Evolutionary conservation across 2,329 filamentous ascomycete species (phyloP).

Genomic region (Diaporthe capsici): DNA sequence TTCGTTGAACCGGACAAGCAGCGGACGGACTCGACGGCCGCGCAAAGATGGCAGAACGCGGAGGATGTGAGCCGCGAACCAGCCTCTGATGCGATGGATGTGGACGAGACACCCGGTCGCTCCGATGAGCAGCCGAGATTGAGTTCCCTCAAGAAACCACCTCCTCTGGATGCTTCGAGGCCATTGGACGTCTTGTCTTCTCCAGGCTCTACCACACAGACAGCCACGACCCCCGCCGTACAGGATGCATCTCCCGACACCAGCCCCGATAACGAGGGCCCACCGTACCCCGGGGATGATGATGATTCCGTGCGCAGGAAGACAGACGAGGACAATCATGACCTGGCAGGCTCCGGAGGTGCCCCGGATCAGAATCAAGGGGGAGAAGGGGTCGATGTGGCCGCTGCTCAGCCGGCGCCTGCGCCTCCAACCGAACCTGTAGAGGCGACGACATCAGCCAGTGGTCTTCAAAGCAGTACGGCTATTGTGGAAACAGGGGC

Average conservation of each 20-base stretch:
- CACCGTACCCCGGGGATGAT: slow-evolving; percentile 65
- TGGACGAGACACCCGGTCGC: slow-evolving; percentile 47
- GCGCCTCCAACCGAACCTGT: slow-evolving; percentile 62
- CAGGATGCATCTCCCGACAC: slow-evolving; percentile 80
- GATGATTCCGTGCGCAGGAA: slow-evolving; percentile 60
- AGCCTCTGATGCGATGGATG: slow-evolving; percentile 40
- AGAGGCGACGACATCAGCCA: slow-evolving; percentile 43
- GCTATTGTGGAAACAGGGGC: neutral
- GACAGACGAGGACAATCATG: slow-evolving; percentile 48
- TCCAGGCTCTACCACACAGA: slow-evolving; percentile 78
- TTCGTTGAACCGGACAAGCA: slow-evolving; percentile 34
- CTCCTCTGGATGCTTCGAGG: slow-evolving; percentile 53
- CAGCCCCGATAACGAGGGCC: slow-evolving; percentile 78
- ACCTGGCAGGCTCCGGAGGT: slow-evolving; percentile 38
- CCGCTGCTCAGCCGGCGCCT: slow-evolving; percentile 55
- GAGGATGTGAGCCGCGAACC: slow-evolving; percentile 44
- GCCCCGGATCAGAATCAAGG: slow-evolving; percentile 42
- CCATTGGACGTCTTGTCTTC: slow-evolving; percentile 65
- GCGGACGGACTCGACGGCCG: neutral
- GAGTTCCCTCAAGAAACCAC: slow-evolving; percentile 51
- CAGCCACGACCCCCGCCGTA: slow-evolving; percentile 79
- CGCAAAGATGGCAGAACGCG: slow-evolving; percentile 4
- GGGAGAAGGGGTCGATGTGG: slow-evolving; percentile 12
- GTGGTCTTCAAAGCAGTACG: neutral
- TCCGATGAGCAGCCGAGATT: slow-evolving; percentile 47